Evolutionary conservation across 2,329 filamentous ascomycete species (phyloP), one percentile per base, ranked within the genome.

Genomic region (Neofusicoccum sp.): DNA sequence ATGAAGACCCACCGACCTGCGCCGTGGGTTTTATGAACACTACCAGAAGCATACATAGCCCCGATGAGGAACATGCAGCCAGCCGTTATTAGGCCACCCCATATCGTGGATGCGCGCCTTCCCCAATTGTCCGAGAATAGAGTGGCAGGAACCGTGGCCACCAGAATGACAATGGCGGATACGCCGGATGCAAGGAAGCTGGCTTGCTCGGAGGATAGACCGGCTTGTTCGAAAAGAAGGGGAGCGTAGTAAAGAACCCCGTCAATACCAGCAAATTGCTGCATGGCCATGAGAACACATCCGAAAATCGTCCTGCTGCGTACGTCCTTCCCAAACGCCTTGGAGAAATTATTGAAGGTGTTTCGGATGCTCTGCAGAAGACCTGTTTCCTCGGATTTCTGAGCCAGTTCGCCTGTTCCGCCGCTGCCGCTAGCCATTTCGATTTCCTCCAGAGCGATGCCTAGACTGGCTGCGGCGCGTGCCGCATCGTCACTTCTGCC

Each of bases 161-260:
- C 74, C 16, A 87, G 76, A 68, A 87, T 86, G 1, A 86, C 70
- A 1, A 87, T 78, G 0, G 80, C 84, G 0, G 84, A 86, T 6
- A 88, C 75, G 0, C 85, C 85, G 0, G 84, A 87, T 0, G 85
- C 86, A 2, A 88, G 75, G 65, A 88, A 85, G 0, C 82, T 81
- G 1, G 83, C 78, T 30, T 78, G 80, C 2, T 77, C 73, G 0
- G 82, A 82, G 5, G 77, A 76, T 9, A 87, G 75, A 0, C 86
- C 85, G 1, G 86, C 84, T 56, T 85, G 82, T 26, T 79, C 71
- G 64, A 88, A 88, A 0, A 88, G 76, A 0, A 81, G 71, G 0
- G 86, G 86, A 0, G 85, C 84, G 61, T 88, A 88, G 61, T 86
- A 87, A 28, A 86, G 75, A 4, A 87, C 79, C 0, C 82, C 85